Evolutionary conservation across 441 rosid species (phyloP).

Genomic region (Omphalea diandra): DNA sequence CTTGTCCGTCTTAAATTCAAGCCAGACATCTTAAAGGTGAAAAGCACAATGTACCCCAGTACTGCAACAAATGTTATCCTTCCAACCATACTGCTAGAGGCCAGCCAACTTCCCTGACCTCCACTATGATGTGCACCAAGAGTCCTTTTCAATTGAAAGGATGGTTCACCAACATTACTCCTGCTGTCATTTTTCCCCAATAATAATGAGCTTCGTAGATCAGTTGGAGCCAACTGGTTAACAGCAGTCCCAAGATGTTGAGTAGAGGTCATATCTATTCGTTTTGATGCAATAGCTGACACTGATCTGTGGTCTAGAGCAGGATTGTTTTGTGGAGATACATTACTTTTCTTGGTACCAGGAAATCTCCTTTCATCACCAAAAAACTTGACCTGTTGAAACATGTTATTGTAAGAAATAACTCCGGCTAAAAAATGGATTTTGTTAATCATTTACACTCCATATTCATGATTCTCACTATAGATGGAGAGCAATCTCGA

Average conservation of each 20-base stretch:
- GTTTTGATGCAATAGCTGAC: constrained; percentile 43
- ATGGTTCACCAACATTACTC: constrained; percentile 43
- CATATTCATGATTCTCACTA: constrained; percentile 49
- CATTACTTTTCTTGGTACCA: constrained; percentile 45
- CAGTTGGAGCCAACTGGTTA: constrained; percentile 67
- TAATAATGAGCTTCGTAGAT: constrained; percentile 49
- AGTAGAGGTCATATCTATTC: constrained; percentile 48
- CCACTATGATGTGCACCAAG: constrained; percentile 45
- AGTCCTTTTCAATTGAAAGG: constrained; percentile 61
- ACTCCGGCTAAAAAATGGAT: constrained; percentile 12
- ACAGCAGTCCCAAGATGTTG: constrained; percentile 65
- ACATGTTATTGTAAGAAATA: constrained; percentile 24
- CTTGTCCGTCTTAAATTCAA: constrained; percentile 36
- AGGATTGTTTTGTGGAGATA: constrained; percentile 31
- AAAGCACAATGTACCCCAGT: constrained; percentile 54
- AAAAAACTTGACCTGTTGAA: constrained; percentile 64
- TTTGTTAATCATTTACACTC: neutral
- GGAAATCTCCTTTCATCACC: constrained; percentile 51
- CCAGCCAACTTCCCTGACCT: constrained; percentile 54
- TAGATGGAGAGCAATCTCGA: constrained; percentile 68
- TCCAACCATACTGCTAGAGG: constrained; percentile 39
- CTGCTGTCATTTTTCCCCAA: constrained; percentile 42
- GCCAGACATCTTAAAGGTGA: constrained; percentile 46
- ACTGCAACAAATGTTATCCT: constrained; percentile 47
- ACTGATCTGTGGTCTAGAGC: constrained; percentile 53